Evolutionary conservation across 306 rosid genomes (phyloP).

Genomic region (Alnus rubra): DNA sequence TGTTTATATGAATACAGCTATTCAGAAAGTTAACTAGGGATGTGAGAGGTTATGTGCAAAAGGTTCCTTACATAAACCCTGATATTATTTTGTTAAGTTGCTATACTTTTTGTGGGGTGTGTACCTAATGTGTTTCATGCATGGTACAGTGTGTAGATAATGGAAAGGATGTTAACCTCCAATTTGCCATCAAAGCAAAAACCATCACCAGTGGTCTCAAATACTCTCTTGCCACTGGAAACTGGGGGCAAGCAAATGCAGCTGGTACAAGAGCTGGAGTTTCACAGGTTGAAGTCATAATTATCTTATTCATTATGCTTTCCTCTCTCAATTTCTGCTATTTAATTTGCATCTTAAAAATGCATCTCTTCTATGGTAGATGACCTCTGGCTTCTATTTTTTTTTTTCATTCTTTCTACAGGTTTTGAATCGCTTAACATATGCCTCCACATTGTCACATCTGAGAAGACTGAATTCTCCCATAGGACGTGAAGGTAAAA

Average conservation of each 20-base stretch:
- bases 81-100: constrained; percentile 11
- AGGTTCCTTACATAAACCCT: constrained; percentile 53
- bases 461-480: constrained; percentile 95
- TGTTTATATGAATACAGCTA: constrained; percentile 55
- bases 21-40: constrained; percentile 97
- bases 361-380: neutral
- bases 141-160: constrained; percentile 88
- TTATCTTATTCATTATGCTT: constrained; percentile 1
- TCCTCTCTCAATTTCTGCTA: neutral
- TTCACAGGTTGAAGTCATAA: constrained; percentile 69
- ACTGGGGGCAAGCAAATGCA: constrained; percentile 99
- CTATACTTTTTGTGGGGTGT: constrained; percentile 21
- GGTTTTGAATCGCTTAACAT: constrained; percentile 97
- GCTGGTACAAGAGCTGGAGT: constrained; percentile 99
- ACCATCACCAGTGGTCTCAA: constrained; percentile 98
- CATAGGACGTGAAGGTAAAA: constrained; percentile 95
- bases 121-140: constrained; percentile 22
- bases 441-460: constrained; percentile 93
- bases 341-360: neutral
- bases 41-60: constrained; percentile 89
- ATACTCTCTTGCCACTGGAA: constrained; percentile 98
- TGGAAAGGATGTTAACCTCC: constrained; percentile 96
- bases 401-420: constrained; percentile 26
- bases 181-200: constrained; percentile 98
- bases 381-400: neutral